A percentile compares a stretch with the other conserved stretches of the same genome.
phyloP scores from a whole-genome alignment of 306 rosid species.

The Vachellia pachyceras region DNA sequence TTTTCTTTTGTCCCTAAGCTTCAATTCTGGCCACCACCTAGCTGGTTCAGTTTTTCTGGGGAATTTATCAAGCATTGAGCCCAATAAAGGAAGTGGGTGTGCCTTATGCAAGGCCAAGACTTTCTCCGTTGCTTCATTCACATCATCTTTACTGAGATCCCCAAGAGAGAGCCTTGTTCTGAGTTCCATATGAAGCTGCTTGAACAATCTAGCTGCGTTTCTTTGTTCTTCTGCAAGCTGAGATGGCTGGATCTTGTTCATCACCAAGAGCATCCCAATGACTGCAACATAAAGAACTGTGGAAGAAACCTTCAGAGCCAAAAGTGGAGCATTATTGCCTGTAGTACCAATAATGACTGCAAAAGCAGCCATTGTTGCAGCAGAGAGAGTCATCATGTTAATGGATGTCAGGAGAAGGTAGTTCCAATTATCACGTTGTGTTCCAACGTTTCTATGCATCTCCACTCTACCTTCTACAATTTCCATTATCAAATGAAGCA shows the following conservation, averaged over 20 bases:
- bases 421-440: slow-evolving; percentile 89
- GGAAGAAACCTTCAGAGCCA: slow-evolving; percentile 72
- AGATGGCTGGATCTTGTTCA: slow-evolving; percentile 86
- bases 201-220: slow-evolving; percentile 68
- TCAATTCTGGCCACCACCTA: slow-evolving; percentile 74
- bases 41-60: slow-evolving; percentile 68
- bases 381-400: slow-evolving; percentile 72
- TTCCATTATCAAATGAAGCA: slow-evolving; percentile 67
- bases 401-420: slow-evolving; percentile 59
- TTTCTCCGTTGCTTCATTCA: slow-evolving; percentile 62
- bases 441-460: slow-evolving; percentile 74
- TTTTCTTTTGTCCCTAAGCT: slow-evolving; percentile 4
- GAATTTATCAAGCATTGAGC: slow-evolving; percentile 77
- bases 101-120: slow-evolving; percentile 83
- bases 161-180: slow-evolving; percentile 47
- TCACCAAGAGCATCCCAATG: slow-evolving; percentile 58
- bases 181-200: slow-evolving; percentile 66
- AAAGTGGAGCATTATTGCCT: slow-evolving; percentile 35
- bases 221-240: slow-evolving; percentile 85
- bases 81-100: slow-evolving; percentile 80
- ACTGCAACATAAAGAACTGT: slow-evolving; percentile 67
- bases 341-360: slow-evolving; percentile 42
- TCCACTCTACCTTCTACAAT: slow-evolving; percentile 69
- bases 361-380: slow-evolving; percentile 69
- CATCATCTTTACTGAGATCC: slow-evolving; percentile 37